Conservation (phyloP, 495 filamentous ascomycete species). For the Letharia lupina region DNA sequence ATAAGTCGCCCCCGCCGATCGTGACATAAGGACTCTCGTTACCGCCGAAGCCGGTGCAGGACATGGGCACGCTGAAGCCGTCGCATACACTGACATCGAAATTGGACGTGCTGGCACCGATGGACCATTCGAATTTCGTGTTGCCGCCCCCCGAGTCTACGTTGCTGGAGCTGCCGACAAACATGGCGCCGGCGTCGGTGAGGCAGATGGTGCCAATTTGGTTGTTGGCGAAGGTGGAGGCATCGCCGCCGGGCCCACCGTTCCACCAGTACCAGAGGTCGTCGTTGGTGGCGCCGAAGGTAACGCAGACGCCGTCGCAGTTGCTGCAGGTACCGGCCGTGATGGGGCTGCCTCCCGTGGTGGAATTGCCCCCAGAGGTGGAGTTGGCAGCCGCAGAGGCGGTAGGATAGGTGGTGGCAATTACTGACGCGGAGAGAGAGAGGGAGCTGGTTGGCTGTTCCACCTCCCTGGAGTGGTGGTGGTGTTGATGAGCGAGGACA, state of each 20-base stretch:
- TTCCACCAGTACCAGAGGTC: not conserved
- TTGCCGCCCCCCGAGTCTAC: not conserved
- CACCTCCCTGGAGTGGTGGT: not conserved
- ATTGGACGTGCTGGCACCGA: not conserved
- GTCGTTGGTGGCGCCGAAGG: not conserved
- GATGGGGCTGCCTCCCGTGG: not conserved
- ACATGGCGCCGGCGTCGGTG: constrained; percentile 1
- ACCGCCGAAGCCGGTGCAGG: not conserved
- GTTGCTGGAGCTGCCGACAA: not conserved
- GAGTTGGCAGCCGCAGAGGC: not conserved
- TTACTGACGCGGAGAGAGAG: not conserved
- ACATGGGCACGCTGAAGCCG: constrained; percentile 4
- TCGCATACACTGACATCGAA: not conserved
- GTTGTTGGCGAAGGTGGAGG: not conserved
- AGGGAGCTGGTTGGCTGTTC: not conserved
- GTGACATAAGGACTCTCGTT: not conserved
- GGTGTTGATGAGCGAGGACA: not conserved
- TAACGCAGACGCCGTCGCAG: constrained; percentile 1
- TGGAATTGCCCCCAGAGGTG: not conserved
- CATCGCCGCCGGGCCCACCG: not conserved
- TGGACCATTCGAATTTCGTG: constrained; percentile 1
- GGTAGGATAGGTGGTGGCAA: not conserved
- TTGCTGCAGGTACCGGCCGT: not conserved
- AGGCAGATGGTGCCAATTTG: not conserved
- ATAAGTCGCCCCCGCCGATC: not conserved